Evolutionary conservation across 495 filamentous ascomycete species (phyloP).

Genomic region (Monascus purpureus): DNA sequence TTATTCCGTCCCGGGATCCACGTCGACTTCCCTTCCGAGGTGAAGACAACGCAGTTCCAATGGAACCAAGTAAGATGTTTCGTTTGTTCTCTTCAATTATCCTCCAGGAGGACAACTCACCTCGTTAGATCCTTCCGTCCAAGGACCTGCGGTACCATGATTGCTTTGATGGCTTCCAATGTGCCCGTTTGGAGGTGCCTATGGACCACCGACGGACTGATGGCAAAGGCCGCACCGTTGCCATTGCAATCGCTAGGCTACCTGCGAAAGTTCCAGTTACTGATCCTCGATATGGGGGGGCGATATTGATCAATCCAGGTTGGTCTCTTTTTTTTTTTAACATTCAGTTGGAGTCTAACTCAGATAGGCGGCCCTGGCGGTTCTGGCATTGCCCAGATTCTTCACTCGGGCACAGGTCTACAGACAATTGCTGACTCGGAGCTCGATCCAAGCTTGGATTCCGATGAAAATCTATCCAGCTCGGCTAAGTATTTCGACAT

Average conservation of each 20-base stretch:
- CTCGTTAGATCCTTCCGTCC: no score
- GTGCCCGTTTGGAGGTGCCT: conserved; percentile 42
- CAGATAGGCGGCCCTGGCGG: conserved; percentile 37
- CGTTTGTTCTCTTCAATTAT: no score
- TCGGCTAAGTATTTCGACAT: conserved; percentile 37
- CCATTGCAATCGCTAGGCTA: conserved; percentile 36
- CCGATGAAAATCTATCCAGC: background rate
- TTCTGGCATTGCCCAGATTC: conserved; percentile 26
- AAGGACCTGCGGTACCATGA: conserved; percentile 19
- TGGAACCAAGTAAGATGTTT: no score
- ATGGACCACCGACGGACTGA: conserved; percentile 38
- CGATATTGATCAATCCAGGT: conserved; percentile 35
- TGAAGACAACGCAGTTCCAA: no score
- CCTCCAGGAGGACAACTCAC: no score
- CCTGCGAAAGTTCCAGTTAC: conserved; percentile 32
- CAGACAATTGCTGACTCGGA: conserved; percentile 30
- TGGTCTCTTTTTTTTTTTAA: conserved; percentile 8
- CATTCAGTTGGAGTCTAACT: conserved; percentile 4
- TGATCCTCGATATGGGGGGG: conserved; percentile 31
- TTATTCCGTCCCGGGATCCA: no score
- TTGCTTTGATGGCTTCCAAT: conserved; percentile 33
- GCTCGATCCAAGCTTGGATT: conserved; percentile 7
- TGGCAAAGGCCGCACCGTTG: conserved; percentile 21
- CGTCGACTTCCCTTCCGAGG: no score
- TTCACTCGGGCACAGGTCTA: conserved; percentile 20